phyloP scores from a whole-genome alignment of 2,329 filamentous ascomycete genomes.

The Cytospora schulzeri region DNA sequence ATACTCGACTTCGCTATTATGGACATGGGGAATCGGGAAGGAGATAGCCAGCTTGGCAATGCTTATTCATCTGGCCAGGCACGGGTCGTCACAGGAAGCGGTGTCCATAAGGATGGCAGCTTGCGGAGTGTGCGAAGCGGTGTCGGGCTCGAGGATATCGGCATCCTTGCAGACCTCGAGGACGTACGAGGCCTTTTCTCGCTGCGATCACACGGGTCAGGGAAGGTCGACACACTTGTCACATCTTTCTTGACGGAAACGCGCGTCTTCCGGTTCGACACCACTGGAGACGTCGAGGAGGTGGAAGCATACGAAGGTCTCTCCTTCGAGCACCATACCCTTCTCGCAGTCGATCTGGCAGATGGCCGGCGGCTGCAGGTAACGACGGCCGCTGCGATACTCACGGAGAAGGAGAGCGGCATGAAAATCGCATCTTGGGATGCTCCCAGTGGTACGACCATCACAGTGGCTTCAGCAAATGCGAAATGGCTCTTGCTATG shows the following conservation, averaged over 20 bases:
- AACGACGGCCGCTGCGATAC: conserved; percentile 62
- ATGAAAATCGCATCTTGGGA: conserved; percentile 61
- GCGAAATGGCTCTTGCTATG: conserved; percentile 71
- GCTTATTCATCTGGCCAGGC: conserved; percentile 96
- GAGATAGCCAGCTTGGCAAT: conserved; percentile 73
- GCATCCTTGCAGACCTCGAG: conserved; percentile 77
- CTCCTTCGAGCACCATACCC: conserved; percentile 67
- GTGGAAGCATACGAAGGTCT: conserved; percentile 75
- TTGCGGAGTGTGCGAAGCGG: conserved; percentile 90
- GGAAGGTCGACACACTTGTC: conserved; percentile 69
- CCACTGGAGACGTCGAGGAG: conserved; percentile 81
- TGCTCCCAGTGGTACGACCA: conserved; percentile 52
- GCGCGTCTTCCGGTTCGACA: conserved; percentile 75
- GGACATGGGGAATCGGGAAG: conserved; percentile 88
- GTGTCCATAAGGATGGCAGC: conserved; percentile 85
- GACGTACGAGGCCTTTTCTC: conserved; percentile 75
- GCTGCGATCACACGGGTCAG: conserved; percentile 53
- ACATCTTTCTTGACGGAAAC: conserved; percentile 84
- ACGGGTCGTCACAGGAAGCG: conserved; percentile 88
- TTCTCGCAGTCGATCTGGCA: conserved; percentile 69
- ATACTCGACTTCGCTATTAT: conserved; percentile 92
- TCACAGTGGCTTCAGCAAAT: conserved; percentile 80
- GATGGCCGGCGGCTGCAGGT: conserved; percentile 73
- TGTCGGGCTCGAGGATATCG: conserved; percentile 86
- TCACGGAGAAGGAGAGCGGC: conserved; percentile 64